A percentile compares a stretch with the other conserved stretches of the same genome.
Conservation (phyloP, 345 rosid genomes). For the Streptanthus diversifolius region DNA sequence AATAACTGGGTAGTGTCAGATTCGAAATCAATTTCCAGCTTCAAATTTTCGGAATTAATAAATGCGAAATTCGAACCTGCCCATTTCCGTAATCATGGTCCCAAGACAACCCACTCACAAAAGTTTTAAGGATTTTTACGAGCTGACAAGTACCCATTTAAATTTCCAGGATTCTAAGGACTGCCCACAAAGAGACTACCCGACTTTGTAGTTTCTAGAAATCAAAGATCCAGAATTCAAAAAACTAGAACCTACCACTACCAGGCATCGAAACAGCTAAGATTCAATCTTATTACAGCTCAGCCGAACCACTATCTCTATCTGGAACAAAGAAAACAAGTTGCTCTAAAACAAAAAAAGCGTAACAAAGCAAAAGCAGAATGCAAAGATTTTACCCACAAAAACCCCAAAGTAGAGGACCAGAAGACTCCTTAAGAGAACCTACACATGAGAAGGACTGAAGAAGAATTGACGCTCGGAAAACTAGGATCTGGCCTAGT, state of each 20-base stretch:
- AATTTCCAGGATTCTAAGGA: constrained; percentile 1
- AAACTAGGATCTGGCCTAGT: constrained; percentile 15
- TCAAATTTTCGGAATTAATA: not conserved
- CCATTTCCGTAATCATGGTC: not conserved
- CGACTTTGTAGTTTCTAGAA: not conserved
- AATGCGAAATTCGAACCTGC: not conserved
- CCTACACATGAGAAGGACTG: constrained; percentile 10
- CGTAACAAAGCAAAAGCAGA: constrained; percentile 6
- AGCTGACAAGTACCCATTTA: not conserved
- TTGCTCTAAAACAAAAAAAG: constrained; percentile 6
- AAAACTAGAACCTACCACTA: not conserved
- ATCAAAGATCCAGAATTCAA: constrained; percentile 15
- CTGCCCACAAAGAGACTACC: not conserved
- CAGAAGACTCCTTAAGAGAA: constrained; percentile 1
- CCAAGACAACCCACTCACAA: not conserved
- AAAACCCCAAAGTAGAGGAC: constrained; percentile 14
- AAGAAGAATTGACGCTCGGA: constrained; percentile 17
- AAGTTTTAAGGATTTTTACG: not conserved
- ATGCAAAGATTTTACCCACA: constrained; percentile 25
- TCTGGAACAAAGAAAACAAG: constrained; percentile 5
- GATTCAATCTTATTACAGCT: constrained; percentile 10
- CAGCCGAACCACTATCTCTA: not conserved
- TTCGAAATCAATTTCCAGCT: not conserved
- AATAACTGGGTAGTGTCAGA: not conserved
- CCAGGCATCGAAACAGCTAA: constrained; percentile 24